A percentile compares a stretch with the other conserved stretches of the same genome.
phyloP scores from a whole-genome alignment of 169 alveolate genomes.

The Plasmodium berghei region DNA sequence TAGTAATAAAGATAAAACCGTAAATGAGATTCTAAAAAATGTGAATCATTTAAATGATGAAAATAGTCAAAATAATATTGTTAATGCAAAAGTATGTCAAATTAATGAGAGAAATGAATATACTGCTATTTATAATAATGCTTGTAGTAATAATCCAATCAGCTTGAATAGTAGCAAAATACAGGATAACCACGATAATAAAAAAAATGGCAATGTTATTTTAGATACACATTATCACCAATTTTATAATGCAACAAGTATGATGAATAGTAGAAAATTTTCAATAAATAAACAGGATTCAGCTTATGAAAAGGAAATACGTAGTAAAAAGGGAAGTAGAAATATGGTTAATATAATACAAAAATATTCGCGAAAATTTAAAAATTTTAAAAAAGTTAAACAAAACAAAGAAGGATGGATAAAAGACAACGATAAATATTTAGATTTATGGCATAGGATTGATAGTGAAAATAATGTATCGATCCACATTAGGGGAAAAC shows the following conservation, averaged over 20 bases:
- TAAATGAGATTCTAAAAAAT: too few species aligned
- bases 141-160: too few species aligned
- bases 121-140: too few species aligned
- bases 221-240: constrained; percentile 43
- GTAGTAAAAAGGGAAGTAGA: constrained; percentile 59
- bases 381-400: constrained; percentile 76
- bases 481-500: constrained; percentile 80
- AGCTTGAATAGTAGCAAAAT: not conserved
- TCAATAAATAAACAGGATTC: constrained; percentile 3
- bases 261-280: constrained; percentile 7
- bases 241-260: constrained; percentile 17
- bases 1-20: too few species aligned
- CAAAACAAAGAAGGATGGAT: constrained; percentile 78
- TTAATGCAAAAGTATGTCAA: too few species aligned
- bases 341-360: constrained; percentile 79
- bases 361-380: constrained; percentile 72
- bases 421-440: constrained; percentile 72
- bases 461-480: constrained; percentile 79
- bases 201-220: constrained; percentile 9
- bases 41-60: too few species aligned
- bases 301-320: not conserved
- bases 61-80: too few species aligned
- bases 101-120: too few species aligned
- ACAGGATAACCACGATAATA: constrained; percentile 2
- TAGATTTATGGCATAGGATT: constrained; percentile 80